Evolutionary conservation across 495 filamentous ascomycete genomes (phyloP), one percentile per base, ranked within the genome.

Genomic region (Podospora pseudopauciseta): DNA sequence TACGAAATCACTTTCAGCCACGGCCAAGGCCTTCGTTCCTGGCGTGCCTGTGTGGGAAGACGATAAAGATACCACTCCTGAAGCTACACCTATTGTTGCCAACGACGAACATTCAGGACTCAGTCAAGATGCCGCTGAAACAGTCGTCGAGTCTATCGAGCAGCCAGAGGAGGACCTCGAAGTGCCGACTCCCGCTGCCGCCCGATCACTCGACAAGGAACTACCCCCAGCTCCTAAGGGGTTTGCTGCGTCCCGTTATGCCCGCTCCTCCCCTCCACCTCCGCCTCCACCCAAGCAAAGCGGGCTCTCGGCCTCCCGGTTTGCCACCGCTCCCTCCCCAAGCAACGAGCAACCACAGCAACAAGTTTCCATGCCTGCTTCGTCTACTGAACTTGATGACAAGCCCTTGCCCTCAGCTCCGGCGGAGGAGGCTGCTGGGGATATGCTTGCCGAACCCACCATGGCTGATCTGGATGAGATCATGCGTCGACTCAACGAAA

Each of bases 401-500:
- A 68, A 69, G 20, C 60, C 57, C 30, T 23, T 65, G 18, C 63
- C 71, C n/a, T 60, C 68, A 6, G 19, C 66, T 0, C 65, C 66
- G 0, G 59, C 60, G 23, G 71, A 63, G 9, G 66, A 70, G 59
- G 57, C 61, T 23, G 66, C 34, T 1, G 65, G 54, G 27, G 67
- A 32, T 18, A 71, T 73, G 32, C 67, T 69, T 27, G 59, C 67
- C n/a, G 80, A 86, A 58, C 87, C 86, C 26, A 88, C 90, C 56
- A 90, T 91, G 68, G 88, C 90, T 65, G 92, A 96, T 74, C 88
- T 96, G 70, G 92, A 96, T 77, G 91, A 87, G 28, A 83, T 96
- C 64, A 95, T 96, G 91, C 88, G 89, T 19, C 89, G 92, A 60
- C 83, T 96, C 63, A 90, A 93, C 73, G 83, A 86, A 59, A 85